Evolutionary conservation across 1,284 basidiomycete genomes (phyloP), one percentile per base, ranked within the genome.

Genomic region (Microbotryum scabiosae): DNA sequence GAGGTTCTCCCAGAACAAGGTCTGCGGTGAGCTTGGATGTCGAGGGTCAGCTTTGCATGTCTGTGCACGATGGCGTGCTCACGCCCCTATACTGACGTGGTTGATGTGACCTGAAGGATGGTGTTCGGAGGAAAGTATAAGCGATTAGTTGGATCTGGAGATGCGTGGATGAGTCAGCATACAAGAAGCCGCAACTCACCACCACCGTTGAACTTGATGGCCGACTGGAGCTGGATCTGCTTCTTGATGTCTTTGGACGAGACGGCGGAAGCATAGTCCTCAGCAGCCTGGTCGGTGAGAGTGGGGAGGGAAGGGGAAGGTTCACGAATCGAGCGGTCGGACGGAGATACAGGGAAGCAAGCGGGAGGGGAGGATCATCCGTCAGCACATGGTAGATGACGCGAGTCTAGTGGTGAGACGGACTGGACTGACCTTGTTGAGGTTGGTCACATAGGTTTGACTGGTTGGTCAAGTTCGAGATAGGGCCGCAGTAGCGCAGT

Each of bases 1-100:
- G 69, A 97, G 84, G 79, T 96, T 97, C 78, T 87, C 91, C 96
- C 94, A 98, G 82, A 98, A 98, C 58, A 98, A 82, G 49, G 91
- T 85, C 76, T 91, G 90, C 28, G 18, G 30, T 41, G 26, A 41
- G 18, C 49, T 16, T 41, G 44, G 12, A 36, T 23, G 51, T n/a
- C n/a, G 41, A 58, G 18, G 18, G 20, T 25, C 14, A 21, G 45
- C n/a, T n/a, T n/a, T 16, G 16, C n/a, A 44, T 23, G 12, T 32
- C 21, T 49, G 2, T 44, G 30, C 10, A 32, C 10, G 30, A 32
- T 32, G 5, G 30, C 8, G 60, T 47, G 20, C n/a, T 23, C 18
- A 51, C n/a, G 18, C 16, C 76, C 72, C 30, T 4, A 26, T 12
- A 26, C 51, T n/a, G 26, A 64, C 57, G 61, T 63, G 64, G 58